Conservation (phyloP, 129 eudicot genomes). For the Centella asiatica region DNA sequence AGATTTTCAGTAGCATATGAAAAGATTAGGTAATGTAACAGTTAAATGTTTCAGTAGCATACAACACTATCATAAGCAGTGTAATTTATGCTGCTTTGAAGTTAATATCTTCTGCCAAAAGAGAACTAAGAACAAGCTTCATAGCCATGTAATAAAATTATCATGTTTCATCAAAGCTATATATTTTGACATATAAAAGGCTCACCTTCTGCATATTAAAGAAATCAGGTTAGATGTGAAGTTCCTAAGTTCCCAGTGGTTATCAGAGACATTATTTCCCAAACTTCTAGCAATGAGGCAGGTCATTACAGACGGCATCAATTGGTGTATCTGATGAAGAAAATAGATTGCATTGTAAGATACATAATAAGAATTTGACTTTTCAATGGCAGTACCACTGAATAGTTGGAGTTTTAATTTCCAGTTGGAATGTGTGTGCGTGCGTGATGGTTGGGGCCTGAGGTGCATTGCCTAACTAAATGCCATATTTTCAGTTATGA, state of each 20-base stretch:
- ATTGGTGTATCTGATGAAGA: slow-evolving; percentile 66
- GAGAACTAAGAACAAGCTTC: neutral
- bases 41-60: no score
- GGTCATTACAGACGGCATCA: slow-evolving; percentile 94
- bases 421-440: no score
- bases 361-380: slow-evolving; percentile 9
- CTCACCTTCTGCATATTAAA: slow-evolving; percentile 74
- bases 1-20: no score
- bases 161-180: neutral
- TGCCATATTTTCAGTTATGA: neutral
- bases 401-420: no score
- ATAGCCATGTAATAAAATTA: no score
- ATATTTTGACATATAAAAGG: neutral
- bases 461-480: neutral
- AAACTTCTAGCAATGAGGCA: slow-evolving; percentile 77
- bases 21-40: no score
- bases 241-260: slow-evolving; percentile 94
- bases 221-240: slow-evolving; percentile 76
- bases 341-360: slow-evolving; percentile 15
- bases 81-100: no score
- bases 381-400: neutral
- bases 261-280: slow-evolving; percentile 68
- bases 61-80: no score
- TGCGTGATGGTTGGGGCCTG: no score
- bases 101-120: neutral